phyloP scores from a whole-genome alignment of 2,329 filamentous ascomycete genomes.

The Onygenales sp. region DNA sequence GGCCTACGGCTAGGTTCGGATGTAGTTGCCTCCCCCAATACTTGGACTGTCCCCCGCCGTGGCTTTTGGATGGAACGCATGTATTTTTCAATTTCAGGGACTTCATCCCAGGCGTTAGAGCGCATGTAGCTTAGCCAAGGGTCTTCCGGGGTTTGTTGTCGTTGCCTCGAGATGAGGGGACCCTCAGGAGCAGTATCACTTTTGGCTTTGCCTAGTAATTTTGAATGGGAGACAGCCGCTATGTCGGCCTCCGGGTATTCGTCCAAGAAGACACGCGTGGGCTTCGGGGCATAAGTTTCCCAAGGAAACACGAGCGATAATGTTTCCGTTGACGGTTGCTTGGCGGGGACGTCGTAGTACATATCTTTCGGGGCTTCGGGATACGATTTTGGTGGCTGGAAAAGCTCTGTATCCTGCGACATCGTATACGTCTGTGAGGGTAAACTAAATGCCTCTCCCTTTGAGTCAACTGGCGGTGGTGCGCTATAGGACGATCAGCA shows the following conservation, averaged over 20 bases:
- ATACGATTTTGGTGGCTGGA: slow-evolving; percentile 66
- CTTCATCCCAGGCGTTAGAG: slow-evolving; percentile 86
- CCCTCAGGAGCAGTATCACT: slow-evolving; percentile 3
- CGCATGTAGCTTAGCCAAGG: slow-evolving; percentile 67
- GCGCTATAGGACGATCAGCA: slow-evolving; percentile 39
- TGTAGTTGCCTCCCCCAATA: slow-evolving; percentile 18
- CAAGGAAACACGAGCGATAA: slow-evolving; percentile 78
- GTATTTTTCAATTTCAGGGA: slow-evolving; percentile 80
- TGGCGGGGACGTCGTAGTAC: slow-evolving; percentile 70
- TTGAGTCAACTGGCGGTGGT: slow-evolving; percentile 54
- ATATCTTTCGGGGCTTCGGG: slow-evolving; percentile 78
- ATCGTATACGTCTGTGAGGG: slow-evolving; percentile 72
- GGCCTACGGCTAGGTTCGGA: slow-evolving; percentile 30
- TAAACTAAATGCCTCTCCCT: slow-evolving; percentile 78
- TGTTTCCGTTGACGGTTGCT: slow-evolving; percentile 47
- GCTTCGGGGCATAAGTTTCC: slow-evolving; percentile 59
- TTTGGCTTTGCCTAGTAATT: background rate
- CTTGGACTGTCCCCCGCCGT: slow-evolving; percentile 41
- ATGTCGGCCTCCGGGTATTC: slow-evolving; percentile 13
- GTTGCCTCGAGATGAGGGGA: slow-evolving; percentile 7
- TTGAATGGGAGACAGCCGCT: slow-evolving; percentile 1
- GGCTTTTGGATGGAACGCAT: slow-evolving; percentile 66
- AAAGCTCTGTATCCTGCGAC: slow-evolving; percentile 65
- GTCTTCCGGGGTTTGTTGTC: slow-evolving; percentile 36
- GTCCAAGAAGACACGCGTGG: slow-evolving; percentile 41